phyloP scores from a whole-genome alignment of 352 stramenopile genomes.

The Globisporangium splendens region DNA sequence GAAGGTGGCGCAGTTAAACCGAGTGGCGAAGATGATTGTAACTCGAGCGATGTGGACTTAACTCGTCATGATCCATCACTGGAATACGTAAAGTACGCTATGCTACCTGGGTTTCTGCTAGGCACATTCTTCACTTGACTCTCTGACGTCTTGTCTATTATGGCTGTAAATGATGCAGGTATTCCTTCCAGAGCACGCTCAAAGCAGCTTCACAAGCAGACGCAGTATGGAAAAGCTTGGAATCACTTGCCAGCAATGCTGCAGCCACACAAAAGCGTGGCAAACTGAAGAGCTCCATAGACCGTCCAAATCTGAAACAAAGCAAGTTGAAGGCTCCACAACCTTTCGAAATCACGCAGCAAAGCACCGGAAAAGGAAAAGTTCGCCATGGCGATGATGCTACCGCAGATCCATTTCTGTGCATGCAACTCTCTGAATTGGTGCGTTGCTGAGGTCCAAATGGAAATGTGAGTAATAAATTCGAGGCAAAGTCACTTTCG shows the following conservation, averaged over 20 bases:
- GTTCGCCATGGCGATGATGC: background rate
- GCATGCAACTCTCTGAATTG: slow-evolving; percentile 29
- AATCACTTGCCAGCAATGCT: background rate
- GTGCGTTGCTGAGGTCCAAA: slow-evolving; percentile 6
- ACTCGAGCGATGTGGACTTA: too few species aligned
- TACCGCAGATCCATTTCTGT: slow-evolving; percentile 31
- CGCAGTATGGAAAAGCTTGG: slow-evolving; percentile 4
- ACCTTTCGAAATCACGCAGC: background rate
- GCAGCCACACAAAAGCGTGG: background rate
- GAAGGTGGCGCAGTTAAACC: background rate
- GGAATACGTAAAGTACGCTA: slow-evolving; percentile 26
- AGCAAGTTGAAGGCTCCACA: slow-evolving; percentile 4
- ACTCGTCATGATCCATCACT: slow-evolving; percentile 17
- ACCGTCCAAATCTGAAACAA: background rate
- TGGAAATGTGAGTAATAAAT: background rate
- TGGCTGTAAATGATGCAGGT: slow-evolving; percentile 10
- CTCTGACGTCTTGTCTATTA: background rate
- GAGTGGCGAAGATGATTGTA: too few species aligned
- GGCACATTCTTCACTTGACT: too few species aligned
- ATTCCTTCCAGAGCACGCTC: slow-evolving; percentile 33
- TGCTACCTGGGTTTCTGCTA: background rate
- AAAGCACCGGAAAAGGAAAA: background rate
- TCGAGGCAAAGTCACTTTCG: too few species aligned
- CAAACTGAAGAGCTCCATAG: background rate
- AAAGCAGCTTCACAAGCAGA: slow-evolving; percentile 5